Conservation (phyloP, 1,139 yeast species). For the Hanseniaspora gamundiae region DNA sequence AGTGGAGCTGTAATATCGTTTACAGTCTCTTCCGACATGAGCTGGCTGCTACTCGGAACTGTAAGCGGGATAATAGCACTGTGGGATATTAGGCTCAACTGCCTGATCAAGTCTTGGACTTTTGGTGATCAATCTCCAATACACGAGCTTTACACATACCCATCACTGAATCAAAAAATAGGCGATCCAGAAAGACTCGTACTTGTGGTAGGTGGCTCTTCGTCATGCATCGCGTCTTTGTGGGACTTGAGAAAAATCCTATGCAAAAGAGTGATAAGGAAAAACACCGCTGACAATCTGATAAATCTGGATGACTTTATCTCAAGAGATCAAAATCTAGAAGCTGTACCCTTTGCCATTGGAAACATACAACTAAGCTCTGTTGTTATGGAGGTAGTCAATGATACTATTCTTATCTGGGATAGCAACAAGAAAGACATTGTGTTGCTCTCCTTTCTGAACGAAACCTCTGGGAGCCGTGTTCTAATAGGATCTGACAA, state of each 20-base stretch:
- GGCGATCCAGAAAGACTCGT: slow-evolving; percentile 27
- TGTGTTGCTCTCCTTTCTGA: neutral
- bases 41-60: slow-evolving; percentile 70
- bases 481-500: neutral
- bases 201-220: slow-evolving; percentile 56
- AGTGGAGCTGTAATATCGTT: slow-evolving; percentile 59
- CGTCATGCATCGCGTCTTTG: slow-evolving; percentile 46
- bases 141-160: slow-evolving; percentile 32
- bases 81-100: slow-evolving; percentile 70
- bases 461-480: neutral
- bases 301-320: slow-evolving; percentile 10
- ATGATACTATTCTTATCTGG: slow-evolving; percentile 11
- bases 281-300: slow-evolving; percentile 21
- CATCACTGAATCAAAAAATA: slow-evolving; percentile 27
- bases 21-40: slow-evolving; percentile 38
- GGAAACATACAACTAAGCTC: slow-evolving; percentile 5
- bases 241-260: slow-evolving; percentile 67
- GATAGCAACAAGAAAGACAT: slow-evolving; percentile 11
- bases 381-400: slow-evolving; percentile 7
- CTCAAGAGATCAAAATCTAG: slow-evolving; percentile 11
- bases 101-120: slow-evolving; percentile 51
- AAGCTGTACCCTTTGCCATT: slow-evolving; percentile 6
- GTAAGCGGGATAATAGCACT: slow-evolving; percentile 57
- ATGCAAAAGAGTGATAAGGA: slow-evolving; percentile 45
- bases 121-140: slow-evolving; percentile 40